Base-by-base conservation (phyloP, 169 alveolate species). In the Plasmodium cynomolgi region DNA sequence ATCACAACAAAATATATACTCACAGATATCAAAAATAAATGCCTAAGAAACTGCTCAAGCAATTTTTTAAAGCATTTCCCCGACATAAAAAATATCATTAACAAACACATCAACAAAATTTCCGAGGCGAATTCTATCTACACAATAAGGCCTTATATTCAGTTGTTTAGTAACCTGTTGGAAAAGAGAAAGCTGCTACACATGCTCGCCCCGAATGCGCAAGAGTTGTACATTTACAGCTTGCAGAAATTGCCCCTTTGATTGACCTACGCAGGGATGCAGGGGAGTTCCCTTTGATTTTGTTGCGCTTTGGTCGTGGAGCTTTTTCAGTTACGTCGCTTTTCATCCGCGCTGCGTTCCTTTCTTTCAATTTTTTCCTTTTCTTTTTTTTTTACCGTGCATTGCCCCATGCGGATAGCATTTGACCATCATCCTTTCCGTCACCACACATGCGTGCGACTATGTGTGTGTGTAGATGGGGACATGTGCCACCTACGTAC, bases 151-250 rank as follows among this genome's bases (percentile, higher is more conserved):
- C 92, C 92, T 0, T 84, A 84, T 37, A 84, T 84, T 47, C 92
- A 68, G 37, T 31, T 84, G 34, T 84, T 84, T 71, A 71, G 83
- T 23, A 68, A 72, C 47, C 62, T 82, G 26, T 58, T 68, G 73
- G 92, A 84, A 41, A 84, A 84, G 75, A 84, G 72, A 71, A 84
- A 84, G 75, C 75, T 84, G 75, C 75, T 84, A 11, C 92, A 84
- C 75, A 84, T 72, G 92, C 77, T 84, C 34, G 23, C 83, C 7
- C 84, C 83, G 44, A 26, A 84, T 71, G 56, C 83, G 33, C 92
- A 84, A 29, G 92, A 84, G 56, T 37, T 84, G 62, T 82, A 82
- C 34, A 82, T 82, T n/a, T 72, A 84, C 31, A 68, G 72, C 31
- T 23, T 84, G 44, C 71, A 71, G 15, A 84, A 84, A 5, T 13